phyloP scores from a whole-genome alignment of 1,284 basidiomycete species.

The Austroboletus rostrupii region DNA sequence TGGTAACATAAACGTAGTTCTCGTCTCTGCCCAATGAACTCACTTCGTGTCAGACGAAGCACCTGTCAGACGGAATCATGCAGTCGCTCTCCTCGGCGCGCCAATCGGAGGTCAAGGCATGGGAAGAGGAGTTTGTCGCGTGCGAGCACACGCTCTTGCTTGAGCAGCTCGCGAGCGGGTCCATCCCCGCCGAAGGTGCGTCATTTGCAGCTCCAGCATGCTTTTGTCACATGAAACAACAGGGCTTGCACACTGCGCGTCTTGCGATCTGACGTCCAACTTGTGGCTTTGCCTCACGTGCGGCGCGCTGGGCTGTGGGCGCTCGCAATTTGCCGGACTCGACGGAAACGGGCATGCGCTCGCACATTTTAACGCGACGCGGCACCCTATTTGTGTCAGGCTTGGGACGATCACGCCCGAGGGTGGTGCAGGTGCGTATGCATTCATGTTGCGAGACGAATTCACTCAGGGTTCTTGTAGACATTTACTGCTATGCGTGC shows the following conservation, averaged over 20 bases:
- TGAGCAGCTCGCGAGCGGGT: slow-evolving; percentile 55
- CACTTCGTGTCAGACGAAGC: slow-evolving; percentile 40
- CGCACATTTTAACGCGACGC: slow-evolving; percentile 72
- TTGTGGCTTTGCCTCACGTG: slow-evolving; percentile 95
- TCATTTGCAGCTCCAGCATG: not conserved
- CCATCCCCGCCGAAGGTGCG: slow-evolving; percentile 51
- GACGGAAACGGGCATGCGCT: slow-evolving; percentile 92
- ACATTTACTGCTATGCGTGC: slow-evolving; percentile 93
- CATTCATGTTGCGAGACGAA: not conserved
- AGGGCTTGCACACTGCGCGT: slow-evolving; percentile 75
- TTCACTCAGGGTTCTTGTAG: slow-evolving; percentile 36
- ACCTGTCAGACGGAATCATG: slow-evolving; percentile 73
- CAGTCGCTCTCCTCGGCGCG: slow-evolving; percentile 83
- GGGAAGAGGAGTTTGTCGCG: slow-evolving; percentile 91
- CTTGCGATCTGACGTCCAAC: slow-evolving; percentile 83
- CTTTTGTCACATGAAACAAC: not conserved
- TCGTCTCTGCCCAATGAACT: no score
- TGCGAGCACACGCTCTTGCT: slow-evolving; percentile 88
- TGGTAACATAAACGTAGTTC: no score
- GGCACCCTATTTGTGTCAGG: slow-evolving; percentile 88
- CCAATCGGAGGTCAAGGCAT: slow-evolving; percentile 92
- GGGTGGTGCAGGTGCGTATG: slow-evolving; percentile 71
- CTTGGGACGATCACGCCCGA: slow-evolving; percentile 96
- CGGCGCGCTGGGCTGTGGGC: slow-evolving; percentile 92
- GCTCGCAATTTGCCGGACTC: slow-evolving; percentile 81